These are phyloP conservation scores for Paramecium bursaria DNA, from an alignment of 73 alveolate genomes.

Conservation along the genomic window DNA sequence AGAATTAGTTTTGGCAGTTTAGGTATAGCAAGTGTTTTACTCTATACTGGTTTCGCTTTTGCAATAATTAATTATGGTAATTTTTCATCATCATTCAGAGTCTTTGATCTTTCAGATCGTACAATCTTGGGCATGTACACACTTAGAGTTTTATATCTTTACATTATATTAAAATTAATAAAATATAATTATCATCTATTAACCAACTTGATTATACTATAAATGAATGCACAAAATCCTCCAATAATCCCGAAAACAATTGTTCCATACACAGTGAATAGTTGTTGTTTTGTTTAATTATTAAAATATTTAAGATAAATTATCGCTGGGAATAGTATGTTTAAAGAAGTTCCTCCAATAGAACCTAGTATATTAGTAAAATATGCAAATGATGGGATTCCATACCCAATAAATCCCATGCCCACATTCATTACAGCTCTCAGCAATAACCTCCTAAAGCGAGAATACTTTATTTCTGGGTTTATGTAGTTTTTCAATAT, in stretches of 20 bases:
- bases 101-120: too few species aligned
- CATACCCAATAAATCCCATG: slow-evolving; percentile 22
- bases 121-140: too few species aligned
- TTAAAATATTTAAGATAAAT: slow-evolving; percentile 30
- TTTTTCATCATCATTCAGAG: too few species aligned
- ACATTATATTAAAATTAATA: too few species aligned
- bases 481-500: slow-evolving; percentile 24
- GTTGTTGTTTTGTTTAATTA: not conserved
- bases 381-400: slow-evolving; percentile 43
- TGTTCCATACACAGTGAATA: not conserved
- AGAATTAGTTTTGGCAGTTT: too few species aligned
- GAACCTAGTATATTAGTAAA: slow-evolving; percentile 39
- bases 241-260: slow-evolving; percentile 9
- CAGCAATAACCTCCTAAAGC: slow-evolving; percentile 28
- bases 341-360: slow-evolving; percentile 45
- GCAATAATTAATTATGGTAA: too few species aligned
- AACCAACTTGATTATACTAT: slow-evolving; percentile 15
- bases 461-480: slow-evolving; percentile 46
- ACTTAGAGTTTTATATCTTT: too few species aligned
- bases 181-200: too few species aligned
- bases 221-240: slow-evolving; percentile 46
- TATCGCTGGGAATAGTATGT: not conserved
- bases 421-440: slow-evolving; percentile 1
- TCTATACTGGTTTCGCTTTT: too few species aligned
- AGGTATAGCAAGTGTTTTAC: too few species aligned